Evolutionary conservation across 1,139 yeast genomes (phyloP).

Genomic region (Zygotorulaspora mrakii): DNA sequence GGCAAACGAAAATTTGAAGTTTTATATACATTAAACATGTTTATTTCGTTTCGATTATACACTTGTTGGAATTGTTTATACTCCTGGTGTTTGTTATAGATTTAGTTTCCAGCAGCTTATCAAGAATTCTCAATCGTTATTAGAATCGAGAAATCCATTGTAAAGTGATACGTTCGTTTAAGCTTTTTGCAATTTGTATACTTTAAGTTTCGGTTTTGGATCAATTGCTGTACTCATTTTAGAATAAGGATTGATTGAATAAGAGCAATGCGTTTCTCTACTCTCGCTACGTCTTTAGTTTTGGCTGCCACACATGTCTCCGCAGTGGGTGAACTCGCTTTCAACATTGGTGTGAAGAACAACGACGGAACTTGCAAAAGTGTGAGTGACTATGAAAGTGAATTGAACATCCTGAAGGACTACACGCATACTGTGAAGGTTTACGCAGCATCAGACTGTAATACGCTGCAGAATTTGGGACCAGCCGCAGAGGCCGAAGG

Average conservation of each 20-base stretch:
- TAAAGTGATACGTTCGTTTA: neutral
- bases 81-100: too few relatives aligned
- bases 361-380: conserved; percentile 70
- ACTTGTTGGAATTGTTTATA: too few relatives aligned
- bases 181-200: neutral
- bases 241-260: neutral
- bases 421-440: conserved; percentile 68
- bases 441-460: conserved; percentile 84
- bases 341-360: conserved; percentile 75
- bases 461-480: conserved; percentile 74
- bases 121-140: too few relatives aligned
- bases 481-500: conserved; percentile 81
- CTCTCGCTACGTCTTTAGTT: conserved; percentile 28
- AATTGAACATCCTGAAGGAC: conserved; percentile 52
- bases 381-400: conserved; percentile 60
- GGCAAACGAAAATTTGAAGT: conserved; percentile 2
- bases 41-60: too few relatives aligned
- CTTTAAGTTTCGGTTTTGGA: neutral
- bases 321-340: conserved; percentile 48
- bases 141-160: neutral
- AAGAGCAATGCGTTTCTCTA: conserved; percentile 33
- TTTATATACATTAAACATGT: neutral
- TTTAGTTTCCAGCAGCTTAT: too few relatives aligned
- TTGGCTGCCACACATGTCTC: conserved; percentile 31
- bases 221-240: conserved; percentile 2